Base-by-base conservation (phyloP, 352 stramenopile species). In the Pythium volutum region DNA sequence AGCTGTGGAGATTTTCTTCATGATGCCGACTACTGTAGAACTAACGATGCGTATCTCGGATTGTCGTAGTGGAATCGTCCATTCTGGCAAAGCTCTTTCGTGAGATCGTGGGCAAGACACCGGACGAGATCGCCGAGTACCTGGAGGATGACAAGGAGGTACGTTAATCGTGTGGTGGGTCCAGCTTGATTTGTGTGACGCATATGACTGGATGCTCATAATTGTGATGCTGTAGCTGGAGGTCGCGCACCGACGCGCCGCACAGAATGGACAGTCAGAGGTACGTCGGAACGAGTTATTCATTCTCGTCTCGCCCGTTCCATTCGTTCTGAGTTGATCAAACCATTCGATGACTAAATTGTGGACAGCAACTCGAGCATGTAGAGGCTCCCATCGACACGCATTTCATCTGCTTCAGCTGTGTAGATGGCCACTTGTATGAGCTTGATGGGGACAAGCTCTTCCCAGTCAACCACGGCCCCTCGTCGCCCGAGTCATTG, bases 351-450 rank as follows among this genome's bases (percentile, higher is more conserved):
- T 43, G 20, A 48, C 9, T 27, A 6, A 4, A 3, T 39, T 63
- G 18, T n/a, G n/a, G n/a, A 43, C 33, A 95, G 84, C 86, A 95
- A 85, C 68, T 97, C 48, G 83, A 93, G 43, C 76, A 79, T 45
- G 74, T 97, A 14, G 83, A 98, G 38, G 94, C 98, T 51, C 81
- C 90, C 7, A 87, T 99, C 64, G 87, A 97, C 62, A 98, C 95
- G 20, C 96, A 99, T 74, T 99, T 98, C 58, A 78, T 98, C 23
- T 97, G 91, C 64, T 97, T 99, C 68, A 96, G 93, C 70, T 90
- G 86, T 50, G 86, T 98, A 9, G 88, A 98, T 55, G 89, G 88
- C 8, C 70, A 87, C 54, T 61, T 99, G 55, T 98, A 98, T 68
- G 96, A 98, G 70, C 81, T 99, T 39, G 96, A 99, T 71, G 96